Conservation (phyloP, 495 filamentous ascomycete species). For the Penicillium soppii region DNA sequence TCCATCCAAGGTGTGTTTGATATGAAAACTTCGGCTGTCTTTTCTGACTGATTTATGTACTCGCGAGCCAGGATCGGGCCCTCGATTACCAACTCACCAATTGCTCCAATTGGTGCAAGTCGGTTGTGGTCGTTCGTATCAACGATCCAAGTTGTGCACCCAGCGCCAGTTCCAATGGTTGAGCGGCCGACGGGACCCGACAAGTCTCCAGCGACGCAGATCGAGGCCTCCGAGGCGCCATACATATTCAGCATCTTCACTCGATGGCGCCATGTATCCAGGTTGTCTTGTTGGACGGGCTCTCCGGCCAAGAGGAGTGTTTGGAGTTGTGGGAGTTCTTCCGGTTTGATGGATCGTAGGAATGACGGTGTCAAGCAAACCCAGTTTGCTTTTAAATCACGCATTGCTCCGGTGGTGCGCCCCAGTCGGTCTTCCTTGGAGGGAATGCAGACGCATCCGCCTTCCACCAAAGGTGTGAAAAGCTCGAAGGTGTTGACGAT, state of each 20-base stretch:
- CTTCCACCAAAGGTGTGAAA: constrained; percentile 55
- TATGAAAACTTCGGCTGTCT: constrained; percentile 35
- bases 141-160: constrained; percentile 32
- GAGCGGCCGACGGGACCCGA: constrained; percentile 12
- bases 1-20: neutral
- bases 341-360: constrained; percentile 24
- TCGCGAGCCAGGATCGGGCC: constrained; percentile 39
- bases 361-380: constrained; percentile 32
- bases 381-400: constrained; percentile 26
- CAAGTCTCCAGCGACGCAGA: neutral
- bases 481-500: constrained; percentile 39
- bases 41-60: constrained; percentile 36
- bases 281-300: constrained; percentile 6
- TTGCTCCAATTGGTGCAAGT: constrained; percentile 39
- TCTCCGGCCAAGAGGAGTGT: constrained; percentile 23
- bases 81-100: constrained; percentile 46
- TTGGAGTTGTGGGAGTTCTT: constrained; percentile 26
- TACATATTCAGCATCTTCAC: constrained; percentile 28
- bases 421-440: constrained; percentile 39
- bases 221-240: constrained; percentile 25
- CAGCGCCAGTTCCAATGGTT: constrained; percentile 15
- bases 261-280: constrained; percentile 15
- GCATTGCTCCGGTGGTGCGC: constrained; percentile 24
- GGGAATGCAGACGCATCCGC: constrained; percentile 58
- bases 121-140: constrained; percentile 23